Evolutionary conservation across 2,329 filamentous ascomycete genomes (phyloP), one percentile per base, ranked within the genome.

Genomic region (Thermoascus crustaceus): DNA sequence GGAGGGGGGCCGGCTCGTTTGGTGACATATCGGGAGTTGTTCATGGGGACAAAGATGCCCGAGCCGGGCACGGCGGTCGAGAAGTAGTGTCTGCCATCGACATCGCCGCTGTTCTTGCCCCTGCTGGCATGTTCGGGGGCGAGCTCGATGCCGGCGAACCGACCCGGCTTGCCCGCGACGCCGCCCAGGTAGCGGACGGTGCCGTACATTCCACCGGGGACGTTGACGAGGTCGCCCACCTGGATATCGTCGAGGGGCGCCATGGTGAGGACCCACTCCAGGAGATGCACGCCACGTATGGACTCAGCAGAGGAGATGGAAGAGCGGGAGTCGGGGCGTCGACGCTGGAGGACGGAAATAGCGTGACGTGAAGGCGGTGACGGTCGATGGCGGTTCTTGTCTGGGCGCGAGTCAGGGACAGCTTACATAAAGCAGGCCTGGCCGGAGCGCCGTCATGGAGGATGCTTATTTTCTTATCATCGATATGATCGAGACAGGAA

Each of bases 71-170:
- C 65, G 3, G 73, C 73, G 7, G 91, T 94, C 22, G 70, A 72
- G 59, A 98, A 98, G 64, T 98, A 98, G 37, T 68, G 68, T 40
- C 68, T 69, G 25, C 89, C 91, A 49, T 96, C 89, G 36, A 96
- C 91, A 60, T 94, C 88, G 44, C 91, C 91, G 52, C 76, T 93
- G 56, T 98, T 98, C 71, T 98, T 98, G 21, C 91, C 91, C 55
- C 82, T 77, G 34, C 72, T 62, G 21, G 87, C 84, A 66, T 82
- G 93, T 47, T 94, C 84, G 35, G 76, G 69, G 51, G 81, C 78
- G 44, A 98, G 71, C 62, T 98, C 91, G 22, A 98, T 85, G 30
- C 91, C 91, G 20, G 85, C 87, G 68, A 98, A 98, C 13, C 76
- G 75, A 33, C 91, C 91, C 48, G 83, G 86, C 68, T 94, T 95